Evolutionary conservation across 176 grass and related monocot species (phyloP).

Genomic region (Elymus sibiricus): DNA sequence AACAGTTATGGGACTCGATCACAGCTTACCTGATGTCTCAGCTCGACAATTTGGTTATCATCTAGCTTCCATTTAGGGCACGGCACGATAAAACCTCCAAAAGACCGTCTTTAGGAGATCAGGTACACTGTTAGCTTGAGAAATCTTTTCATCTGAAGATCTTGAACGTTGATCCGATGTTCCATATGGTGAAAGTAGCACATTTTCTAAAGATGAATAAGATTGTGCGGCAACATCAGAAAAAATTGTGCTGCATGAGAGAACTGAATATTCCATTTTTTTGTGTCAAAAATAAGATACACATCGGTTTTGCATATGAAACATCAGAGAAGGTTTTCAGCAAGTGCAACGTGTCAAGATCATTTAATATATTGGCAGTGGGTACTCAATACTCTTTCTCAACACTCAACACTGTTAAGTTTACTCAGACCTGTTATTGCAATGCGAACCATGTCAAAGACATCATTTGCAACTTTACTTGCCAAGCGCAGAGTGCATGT

Average conservation of each 20-base stretch:
- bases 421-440: neutral
- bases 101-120: neutral
- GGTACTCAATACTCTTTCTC: neutral
- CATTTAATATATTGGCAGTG: neutral
- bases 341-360: constrained; percentile 2
- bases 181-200: constrained; percentile 6
- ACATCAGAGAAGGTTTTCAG: constrained; percentile 11
- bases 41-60: neutral
- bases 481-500: neutral
- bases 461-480: neutral
- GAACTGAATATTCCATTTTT: neutral
- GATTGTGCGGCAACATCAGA: neutral
- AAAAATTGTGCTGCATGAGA: neutral
- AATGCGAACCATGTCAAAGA: neutral
- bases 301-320: neutral
- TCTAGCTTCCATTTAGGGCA: neutral
- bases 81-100: neutral
- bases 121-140: neutral
- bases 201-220: constrained; percentile 2
- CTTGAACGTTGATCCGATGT: neutral
- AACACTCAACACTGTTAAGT: neutral
- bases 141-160: neutral
- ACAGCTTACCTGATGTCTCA: neutral
- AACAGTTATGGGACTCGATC: constrained; percentile 1
- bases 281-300: neutral